Base-by-base conservation (phyloP, 129 eudicot species). In the Lactuca sativa region DNA sequence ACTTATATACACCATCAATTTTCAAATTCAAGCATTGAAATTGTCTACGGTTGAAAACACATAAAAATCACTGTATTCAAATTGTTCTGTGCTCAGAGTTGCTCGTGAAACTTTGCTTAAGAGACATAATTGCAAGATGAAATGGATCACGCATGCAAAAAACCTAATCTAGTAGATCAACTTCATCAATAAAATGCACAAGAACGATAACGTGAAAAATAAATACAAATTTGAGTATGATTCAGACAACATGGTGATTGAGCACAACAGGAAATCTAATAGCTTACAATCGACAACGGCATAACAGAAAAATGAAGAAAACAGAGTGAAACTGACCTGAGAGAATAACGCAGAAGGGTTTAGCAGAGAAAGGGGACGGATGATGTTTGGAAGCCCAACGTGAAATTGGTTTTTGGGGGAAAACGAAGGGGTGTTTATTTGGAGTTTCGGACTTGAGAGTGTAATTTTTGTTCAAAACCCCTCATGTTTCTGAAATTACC, bases 321-420 rank as follows among this genome's bases (percentile, higher is more conserved):
- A 57, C 2, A 25, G 7, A 57, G 14, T 14, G 37, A 30, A n/a
- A 58, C 41, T 58, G 41, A 58, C 63, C 63, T 58, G n/a, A 11
- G 33, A 57, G 41, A 31, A 40, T 31, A 58, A 30, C 49, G 49
- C 12, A 6, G 36, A 21, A 40, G 55, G 69, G 37, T 64, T 64
- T 17, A 64, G 38, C 34, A 25, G 36, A 10, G n/a, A 11, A 40
- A 13, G 32, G 3, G 21, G 15, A 17, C 33, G 37, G 38, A 57
- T 25, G 38, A 25, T 37, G 38, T 21, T 10, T 57, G 17, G 41
- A 30, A 13, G 21, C 7, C 3, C 17, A 11, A 12, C 0, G 56
- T 41, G 48, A 64, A 41, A 64, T 44, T 44, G 40, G 44, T 6
- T 64, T 64, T 64, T 64, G 53, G 56, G 69, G 69, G 69, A 47